Percentiles rank a stretch among this genome's conserved stretches.
These are phyloP conservation scores for Globisporangium barbulae DNA, from an alignment of 352 stramenopile species.

Conservation along the genomic window DNA sequence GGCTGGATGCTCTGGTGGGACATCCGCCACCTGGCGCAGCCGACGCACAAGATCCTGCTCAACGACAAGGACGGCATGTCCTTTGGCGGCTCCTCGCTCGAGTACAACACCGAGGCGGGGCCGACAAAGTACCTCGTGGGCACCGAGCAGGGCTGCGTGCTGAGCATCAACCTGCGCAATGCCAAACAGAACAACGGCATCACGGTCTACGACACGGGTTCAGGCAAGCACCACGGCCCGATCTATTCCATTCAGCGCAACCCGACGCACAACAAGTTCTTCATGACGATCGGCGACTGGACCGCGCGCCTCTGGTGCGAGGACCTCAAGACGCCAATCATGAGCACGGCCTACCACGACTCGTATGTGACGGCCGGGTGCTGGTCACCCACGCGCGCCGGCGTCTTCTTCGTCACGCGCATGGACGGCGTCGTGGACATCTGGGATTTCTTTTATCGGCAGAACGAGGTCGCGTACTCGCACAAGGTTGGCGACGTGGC, in stretches of 20 bases:
- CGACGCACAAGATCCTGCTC: slow-evolving; percentile 77
- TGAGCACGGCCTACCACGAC: slow-evolving; percentile 96
- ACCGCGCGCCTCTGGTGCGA: slow-evolving; percentile 96
- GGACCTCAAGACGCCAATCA: slow-evolving; percentile 96
- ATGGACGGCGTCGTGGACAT: slow-evolving; percentile 97
- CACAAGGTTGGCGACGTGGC: slow-evolving; percentile 94
- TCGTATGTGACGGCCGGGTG: slow-evolving; percentile 96
- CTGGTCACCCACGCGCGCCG: slow-evolving; percentile 94
- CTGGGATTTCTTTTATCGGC: slow-evolving; percentile 97
- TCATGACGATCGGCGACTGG: slow-evolving; percentile 97
- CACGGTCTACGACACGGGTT: slow-evolving; percentile 92
- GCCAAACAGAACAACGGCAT: slow-evolving; percentile 98
- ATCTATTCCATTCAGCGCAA: slow-evolving; percentile 97
- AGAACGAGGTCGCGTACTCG: slow-evolving; percentile 96
- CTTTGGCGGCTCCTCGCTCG: slow-evolving; percentile 93
- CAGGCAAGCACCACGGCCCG: slow-evolving; percentile 94
- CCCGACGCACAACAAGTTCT: slow-evolving; percentile 97
- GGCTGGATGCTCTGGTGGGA: slow-evolving; percentile 92
- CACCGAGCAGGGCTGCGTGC: slow-evolving; percentile 95
- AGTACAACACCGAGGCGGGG: slow-evolving; percentile 96
- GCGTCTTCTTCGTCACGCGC: slow-evolving; percentile 96
- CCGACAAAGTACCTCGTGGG: slow-evolving; percentile 97
- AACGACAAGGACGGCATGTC: slow-evolving; percentile 79
- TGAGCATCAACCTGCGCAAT: slow-evolving; percentile 95
- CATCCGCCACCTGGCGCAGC: slow-evolving; percentile 83